These are phyloP conservation scores for Solanum clarkiae DNA, from an alignment of 257 asterid species.

Conservation along the genomic window DNA sequence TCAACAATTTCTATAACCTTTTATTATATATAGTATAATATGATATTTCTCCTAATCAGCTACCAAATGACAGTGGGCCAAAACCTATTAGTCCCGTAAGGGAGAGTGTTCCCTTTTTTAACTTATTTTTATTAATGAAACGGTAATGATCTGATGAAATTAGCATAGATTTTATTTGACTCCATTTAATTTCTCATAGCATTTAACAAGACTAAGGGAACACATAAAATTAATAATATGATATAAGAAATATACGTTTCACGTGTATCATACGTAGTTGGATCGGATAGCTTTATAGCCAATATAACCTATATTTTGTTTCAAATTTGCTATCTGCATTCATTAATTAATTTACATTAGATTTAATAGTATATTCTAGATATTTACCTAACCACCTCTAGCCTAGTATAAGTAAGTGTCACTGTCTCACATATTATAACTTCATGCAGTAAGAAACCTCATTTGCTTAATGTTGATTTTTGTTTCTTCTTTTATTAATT, in stretches of 20 bases:
- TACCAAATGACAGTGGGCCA: not conserved
- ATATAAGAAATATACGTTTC: not conserved
- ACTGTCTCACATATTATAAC: not conserved
- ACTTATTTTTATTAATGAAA: slow-evolving; percentile 21
- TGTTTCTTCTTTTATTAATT: not conserved
- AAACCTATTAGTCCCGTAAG: not conserved
- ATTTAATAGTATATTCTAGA: not conserved
- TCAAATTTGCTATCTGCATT: not conserved
- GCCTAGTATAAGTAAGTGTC: slow-evolving; percentile 3
- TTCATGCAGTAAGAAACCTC: not conserved
- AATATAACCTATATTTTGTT: not conserved
- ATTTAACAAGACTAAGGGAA: not conserved
- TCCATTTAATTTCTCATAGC: not conserved
- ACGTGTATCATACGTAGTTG: not conserved
- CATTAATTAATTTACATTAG: not conserved
- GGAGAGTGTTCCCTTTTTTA: not conserved
- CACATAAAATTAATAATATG: not conserved
- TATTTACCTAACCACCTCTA: not conserved
- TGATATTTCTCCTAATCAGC: not conserved
- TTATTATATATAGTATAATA: too few species aligned
- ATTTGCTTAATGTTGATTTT: not conserved
- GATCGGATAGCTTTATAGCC: not conserved
- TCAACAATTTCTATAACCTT: too few species aligned
- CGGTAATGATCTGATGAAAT: slow-evolving; percentile 28
- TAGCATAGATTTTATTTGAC: slow-evolving; percentile 17